phyloP scores from a whole-genome alignment of 2,329 filamentous ascomycete species.

The Dothistroma pini region DNA sequence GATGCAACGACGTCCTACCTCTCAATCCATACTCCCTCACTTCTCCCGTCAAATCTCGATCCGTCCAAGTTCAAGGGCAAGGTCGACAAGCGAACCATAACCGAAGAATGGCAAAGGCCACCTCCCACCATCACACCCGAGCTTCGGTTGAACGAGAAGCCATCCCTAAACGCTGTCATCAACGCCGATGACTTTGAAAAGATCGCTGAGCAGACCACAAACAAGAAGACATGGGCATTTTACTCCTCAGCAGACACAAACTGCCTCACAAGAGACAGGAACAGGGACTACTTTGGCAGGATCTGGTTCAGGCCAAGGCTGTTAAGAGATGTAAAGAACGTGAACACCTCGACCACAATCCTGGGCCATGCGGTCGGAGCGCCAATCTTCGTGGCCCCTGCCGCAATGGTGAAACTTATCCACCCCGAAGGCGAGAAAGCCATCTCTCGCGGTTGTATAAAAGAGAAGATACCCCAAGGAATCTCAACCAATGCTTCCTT shows the following conservation, averaged over 20 bases:
- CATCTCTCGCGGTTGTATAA: conserved; percentile 31
- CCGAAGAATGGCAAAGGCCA: conserved; percentile 30
- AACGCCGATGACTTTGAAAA: conserved; percentile 47
- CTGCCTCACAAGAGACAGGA: conserved; percentile 45
- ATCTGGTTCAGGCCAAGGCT: conserved; percentile 48
- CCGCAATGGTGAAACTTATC: conserved; percentile 37
- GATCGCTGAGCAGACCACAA: conserved; percentile 37
- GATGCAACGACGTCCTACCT: conserved; percentile 55
- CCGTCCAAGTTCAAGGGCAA: conserved; percentile 39
- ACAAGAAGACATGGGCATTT: conserved; percentile 42
- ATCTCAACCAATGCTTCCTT: conserved; percentile 35
- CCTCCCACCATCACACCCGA: conserved; percentile 31
- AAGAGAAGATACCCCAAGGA: conserved; percentile 29
- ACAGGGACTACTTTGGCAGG: conserved; percentile 42
- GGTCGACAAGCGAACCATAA: conserved; percentile 29
- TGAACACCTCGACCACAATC: conserved; percentile 35
- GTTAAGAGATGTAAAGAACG: conserved; percentile 39
- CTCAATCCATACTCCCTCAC: conserved; percentile 48
- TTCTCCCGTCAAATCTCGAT: conserved; percentile 43
- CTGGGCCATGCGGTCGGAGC: conserved; percentile 33
- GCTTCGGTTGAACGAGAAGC: conserved; percentile 38
- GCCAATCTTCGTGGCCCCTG: conserved; percentile 39
- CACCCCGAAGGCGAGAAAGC: conserved; percentile 40
- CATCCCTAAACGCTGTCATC: conserved; percentile 45
- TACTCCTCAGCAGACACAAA: conserved; percentile 52